A percentile compares a stretch with the other conserved stretches of the same genome.
phyloP scores from a whole-genome alignment of 495 filamentous ascomycete species.

The Pseudevernia furfuracea region DNA sequence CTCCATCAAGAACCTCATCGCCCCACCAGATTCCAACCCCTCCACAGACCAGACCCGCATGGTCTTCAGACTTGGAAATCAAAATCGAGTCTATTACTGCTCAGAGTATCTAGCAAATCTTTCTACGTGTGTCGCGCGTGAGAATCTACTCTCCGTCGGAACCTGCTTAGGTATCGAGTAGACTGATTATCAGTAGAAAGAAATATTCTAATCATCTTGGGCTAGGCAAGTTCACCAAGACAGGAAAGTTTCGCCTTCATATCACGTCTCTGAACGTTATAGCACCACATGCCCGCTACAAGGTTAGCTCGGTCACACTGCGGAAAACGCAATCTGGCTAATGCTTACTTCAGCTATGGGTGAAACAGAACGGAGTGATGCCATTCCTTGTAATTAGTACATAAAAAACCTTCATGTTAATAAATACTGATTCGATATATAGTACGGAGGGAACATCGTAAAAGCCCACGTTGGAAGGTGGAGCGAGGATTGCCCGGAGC shows the following conservation, averaged over 20 bases:
- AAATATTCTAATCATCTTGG: background rate
- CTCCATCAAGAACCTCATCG: conserved; percentile 72
- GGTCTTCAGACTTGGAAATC: conserved; percentile 72
- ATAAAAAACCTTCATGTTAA: background rate
- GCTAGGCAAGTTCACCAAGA: conserved; percentile 67
- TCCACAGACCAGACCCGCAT: conserved; percentile 56
- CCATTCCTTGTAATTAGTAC: conserved; percentile 51
- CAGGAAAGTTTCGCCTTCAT: conserved; percentile 78
- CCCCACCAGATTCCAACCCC: conserved; percentile 59
- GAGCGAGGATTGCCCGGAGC: conserved; percentile 66
- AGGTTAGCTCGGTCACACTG: conserved; percentile 41
- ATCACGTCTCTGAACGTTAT: conserved; percentile 81
- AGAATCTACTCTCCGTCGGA: conserved; percentile 73
- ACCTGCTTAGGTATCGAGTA: conserved; percentile 61
- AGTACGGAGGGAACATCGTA: conserved; percentile 77
- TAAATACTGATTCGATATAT: background rate
- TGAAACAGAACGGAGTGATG: conserved; percentile 92
- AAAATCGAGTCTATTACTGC: conserved; percentile 79
- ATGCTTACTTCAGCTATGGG: conserved; percentile 42
- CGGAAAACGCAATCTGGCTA: background rate
- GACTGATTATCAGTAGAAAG: background rate
- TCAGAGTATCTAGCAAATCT: conserved; percentile 80
- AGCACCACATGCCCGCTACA: conserved; percentile 80
- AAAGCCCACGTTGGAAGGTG: conserved; percentile 89
- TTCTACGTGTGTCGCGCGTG: conserved; percentile 73